Evolutionary conservation across 192 early-diverging fungal genomes (phyloP).

Genomic region (Rhizophagus clarus): DNA sequence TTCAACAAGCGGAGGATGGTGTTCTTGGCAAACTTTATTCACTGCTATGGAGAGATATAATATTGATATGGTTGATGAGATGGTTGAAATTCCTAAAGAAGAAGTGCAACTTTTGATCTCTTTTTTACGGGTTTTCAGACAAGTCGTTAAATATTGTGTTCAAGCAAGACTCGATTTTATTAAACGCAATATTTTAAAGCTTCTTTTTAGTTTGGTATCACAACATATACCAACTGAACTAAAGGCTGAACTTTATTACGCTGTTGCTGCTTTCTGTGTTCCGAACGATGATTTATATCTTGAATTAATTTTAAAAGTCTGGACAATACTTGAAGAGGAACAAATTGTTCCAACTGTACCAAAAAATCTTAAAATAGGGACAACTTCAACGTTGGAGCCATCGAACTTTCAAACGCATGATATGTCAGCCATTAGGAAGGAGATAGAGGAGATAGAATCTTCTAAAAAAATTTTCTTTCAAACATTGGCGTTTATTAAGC

Average conservation of each 20-base stretch:
- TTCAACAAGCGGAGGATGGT: constrained; percentile 49
- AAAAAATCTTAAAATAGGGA: constrained; percentile 18
- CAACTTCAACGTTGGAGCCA: constrained; percentile 23
- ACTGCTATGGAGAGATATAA: constrained; percentile 72
- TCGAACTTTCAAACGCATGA: constrained; percentile 17
- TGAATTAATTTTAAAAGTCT: constrained; percentile 71
- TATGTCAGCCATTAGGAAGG: constrained; percentile 63
- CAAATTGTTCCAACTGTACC: constrained; percentile 35
- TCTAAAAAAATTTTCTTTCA: constrained; percentile 82
- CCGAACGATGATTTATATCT: constrained; percentile 47
- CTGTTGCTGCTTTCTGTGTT: constrained; percentile 82
- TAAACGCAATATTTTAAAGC: constrained; percentile 68
- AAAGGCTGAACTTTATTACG: constrained; percentile 78
- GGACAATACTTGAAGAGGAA: constrained; percentile 76
- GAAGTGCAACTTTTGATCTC: constrained; percentile 74
- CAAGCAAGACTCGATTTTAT: constrained; percentile 68
- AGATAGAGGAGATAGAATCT: constrained; percentile 82
- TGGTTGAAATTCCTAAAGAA: constrained; percentile 65
- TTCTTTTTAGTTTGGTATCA: constrained; percentile 81
- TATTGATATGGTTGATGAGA: constrained; percentile 47
- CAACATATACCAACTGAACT: constrained; percentile 75
- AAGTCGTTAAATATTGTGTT: constrained; percentile 78
- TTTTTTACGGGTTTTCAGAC: constrained; percentile 75
- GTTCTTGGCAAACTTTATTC: constrained; percentile 83
- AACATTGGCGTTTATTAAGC: constrained; percentile 78